Conservation (phyloP, 768 basidiomycete genomes). For the Agrocybe pediades region DNA sequence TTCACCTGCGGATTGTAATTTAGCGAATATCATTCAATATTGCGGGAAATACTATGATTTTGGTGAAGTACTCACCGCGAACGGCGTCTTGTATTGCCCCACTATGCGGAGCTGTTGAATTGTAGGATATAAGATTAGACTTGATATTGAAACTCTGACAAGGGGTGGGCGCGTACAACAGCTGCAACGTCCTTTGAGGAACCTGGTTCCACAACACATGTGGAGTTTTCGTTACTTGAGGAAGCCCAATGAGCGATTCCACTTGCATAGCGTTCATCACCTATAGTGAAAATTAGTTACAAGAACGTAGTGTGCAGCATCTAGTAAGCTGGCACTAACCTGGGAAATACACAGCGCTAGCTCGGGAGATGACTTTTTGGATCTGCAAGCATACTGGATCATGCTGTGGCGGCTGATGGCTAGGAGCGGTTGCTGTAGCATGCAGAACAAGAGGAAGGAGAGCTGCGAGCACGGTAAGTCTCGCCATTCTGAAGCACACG, state of each 20-base stretch:
- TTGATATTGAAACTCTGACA: neutral
- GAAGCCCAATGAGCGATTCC: conserved; percentile 53
- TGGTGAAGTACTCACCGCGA: conserved; percentile 43
- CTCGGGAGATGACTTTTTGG: conserved; percentile 35
- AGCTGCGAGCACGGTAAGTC: no score
- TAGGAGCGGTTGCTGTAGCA: no score
- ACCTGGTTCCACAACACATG: conserved; percentile 62
- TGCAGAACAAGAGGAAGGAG: no score
- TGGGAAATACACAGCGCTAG: conserved; percentile 46
- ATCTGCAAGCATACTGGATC: conserved; percentile 39
- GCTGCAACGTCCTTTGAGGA: conserved; percentile 48
- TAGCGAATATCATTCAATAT: neutral
- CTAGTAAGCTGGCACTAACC: conserved; percentile 28
- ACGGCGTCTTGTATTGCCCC: conserved; percentile 44
- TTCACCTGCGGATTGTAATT: conserved; percentile 51
- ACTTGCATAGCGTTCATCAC: conserved; percentile 31
- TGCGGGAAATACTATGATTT: neutral
- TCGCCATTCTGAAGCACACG: no score
- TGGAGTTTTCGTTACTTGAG: conserved; percentile 45
- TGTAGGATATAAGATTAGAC: neutral
- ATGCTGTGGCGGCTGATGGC: no score
- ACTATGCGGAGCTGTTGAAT: conserved; percentile 48
- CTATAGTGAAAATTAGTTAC: conserved; percentile 5
- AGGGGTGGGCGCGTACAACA: conserved; percentile 52
- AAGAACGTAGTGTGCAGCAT: neutral